Evolutionary conservation across 2,329 filamentous ascomycete genomes (phyloP), one percentile per base, ranked within the genome.

Genomic region (Penicillium sclerotiorum): DNA sequence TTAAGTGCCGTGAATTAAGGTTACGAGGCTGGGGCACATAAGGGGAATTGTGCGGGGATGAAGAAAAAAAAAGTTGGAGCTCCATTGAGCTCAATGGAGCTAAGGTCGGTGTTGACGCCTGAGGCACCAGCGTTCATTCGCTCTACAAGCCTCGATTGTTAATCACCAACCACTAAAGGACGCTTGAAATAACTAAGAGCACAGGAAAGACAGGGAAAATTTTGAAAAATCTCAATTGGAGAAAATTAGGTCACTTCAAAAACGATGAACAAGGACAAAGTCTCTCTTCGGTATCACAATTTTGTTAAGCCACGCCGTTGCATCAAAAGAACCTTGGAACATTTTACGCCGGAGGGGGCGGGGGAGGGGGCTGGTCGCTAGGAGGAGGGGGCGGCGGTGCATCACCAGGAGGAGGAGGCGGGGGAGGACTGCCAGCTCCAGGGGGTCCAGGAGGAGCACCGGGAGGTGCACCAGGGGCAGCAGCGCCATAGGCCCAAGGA

Each of bases 321-420:
- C 25, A 28, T 28, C 9, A 28, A 28, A 13, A 28, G 13, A 28
- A 9, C 25, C n/a, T n/a, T n/a, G n/a, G n/a, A n/a, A n/a, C n/a
- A n/a, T n/a, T 30, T 46, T 46, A 46, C 18, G 43, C 43, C 4
- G 43, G 43, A 36, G 84, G 83, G 45, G 81, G 81, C 30, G 84
- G 84, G 20, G 87, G 85, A 18, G 84, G 85, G 55, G 81, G 81
- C 53, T 79, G 77, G 50, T 84, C 80, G 59, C 80, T 80, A 13
- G 77, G 77, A 33, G 74, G 73, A 58, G 74, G 74, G 60, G 72
- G 72, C 8, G 72, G 72, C 20, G 71, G 72, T 35, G 64, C 69
- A 47, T 74, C 71, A 44, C 64, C 70, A 52, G 58, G 58, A 18
- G 71, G 71, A n/a, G 71, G 71, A 8, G 71, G 72, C 12, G 72